These are phyloP conservation scores for Penicillium verrucosum DNA, from an alignment of 2,329 filamentous ascomycete genomes.

Conservation along the genomic window DNA sequence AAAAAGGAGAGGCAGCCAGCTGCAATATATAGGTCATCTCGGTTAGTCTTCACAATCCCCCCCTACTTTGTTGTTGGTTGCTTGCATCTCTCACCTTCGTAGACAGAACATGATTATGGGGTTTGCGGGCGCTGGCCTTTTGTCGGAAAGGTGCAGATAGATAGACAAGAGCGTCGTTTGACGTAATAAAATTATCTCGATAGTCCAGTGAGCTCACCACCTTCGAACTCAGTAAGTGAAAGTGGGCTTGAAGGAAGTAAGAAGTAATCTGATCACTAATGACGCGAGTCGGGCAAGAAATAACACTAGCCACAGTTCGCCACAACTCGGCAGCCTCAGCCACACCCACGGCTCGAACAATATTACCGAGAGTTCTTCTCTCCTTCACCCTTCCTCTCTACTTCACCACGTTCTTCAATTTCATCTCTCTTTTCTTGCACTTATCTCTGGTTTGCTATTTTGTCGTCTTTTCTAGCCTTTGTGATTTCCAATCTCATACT, in stretches of 20 bases:
- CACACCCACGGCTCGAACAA: constrained; percentile 16
- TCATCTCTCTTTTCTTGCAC: constrained; percentile 20
- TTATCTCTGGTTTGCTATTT: constrained; percentile 18
- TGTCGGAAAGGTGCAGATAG: background rate
- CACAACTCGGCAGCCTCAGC: constrained; percentile 12
- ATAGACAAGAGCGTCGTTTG: background rate
- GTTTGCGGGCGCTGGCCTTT: constrained; percentile 6
- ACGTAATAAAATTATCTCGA: background rate
- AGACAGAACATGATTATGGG: constrained; percentile 60
- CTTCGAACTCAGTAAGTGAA: background rate
- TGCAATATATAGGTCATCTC: constrained; percentile 34
- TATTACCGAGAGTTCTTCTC: constrained; percentile 20
- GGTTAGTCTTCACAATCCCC: background rate
- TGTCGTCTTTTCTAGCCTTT: constrained; percentile 12
- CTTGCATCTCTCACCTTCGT: constrained; percentile 52
- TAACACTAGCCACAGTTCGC: constrained; percentile 8
- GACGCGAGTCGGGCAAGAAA: constrained; percentile 6
- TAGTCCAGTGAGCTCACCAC: background rate
- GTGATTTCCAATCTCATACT: constrained; percentile 13
- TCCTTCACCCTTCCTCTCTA: constrained; percentile 22
- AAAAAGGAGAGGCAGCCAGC: constrained; percentile 83
- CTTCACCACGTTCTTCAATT: constrained; percentile 20
- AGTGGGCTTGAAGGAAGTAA: background rate
- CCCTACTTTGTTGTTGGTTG: background rate
- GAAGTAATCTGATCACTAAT: background rate